phyloP scores from a whole-genome alignment of 495 filamentous ascomycete species.

The Rhypophila decipiens region DNA sequence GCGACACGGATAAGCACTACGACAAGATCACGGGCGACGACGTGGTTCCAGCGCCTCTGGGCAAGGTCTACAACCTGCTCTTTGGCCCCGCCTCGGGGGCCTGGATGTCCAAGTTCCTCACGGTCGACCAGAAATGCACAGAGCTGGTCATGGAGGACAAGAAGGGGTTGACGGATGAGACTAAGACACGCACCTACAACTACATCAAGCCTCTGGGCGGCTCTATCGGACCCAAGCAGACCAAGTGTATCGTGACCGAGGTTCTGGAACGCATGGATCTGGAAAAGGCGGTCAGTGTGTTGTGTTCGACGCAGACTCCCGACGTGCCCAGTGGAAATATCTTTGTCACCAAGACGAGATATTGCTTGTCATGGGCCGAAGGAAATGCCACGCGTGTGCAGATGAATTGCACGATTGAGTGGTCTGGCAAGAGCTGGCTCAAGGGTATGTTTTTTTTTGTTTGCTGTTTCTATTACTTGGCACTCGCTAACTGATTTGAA shows the following conservation, averaged over 20 bases:
- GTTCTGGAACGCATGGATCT: conserved; percentile 75
- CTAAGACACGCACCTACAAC: conserved; percentile 65
- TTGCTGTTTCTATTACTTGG: not conserved
- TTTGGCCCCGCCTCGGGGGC: conserved; percentile 73
- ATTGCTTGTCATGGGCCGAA: conserved; percentile 87
- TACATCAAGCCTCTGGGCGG: conserved; percentile 89
- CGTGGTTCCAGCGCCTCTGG: conserved; percentile 76
- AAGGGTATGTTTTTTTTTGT: conserved; percentile 57
- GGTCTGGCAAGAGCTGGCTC: conserved; percentile 96
- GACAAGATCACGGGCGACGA: conserved; percentile 83
- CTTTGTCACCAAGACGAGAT: conserved; percentile 86
- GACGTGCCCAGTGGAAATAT: conserved; percentile 94
- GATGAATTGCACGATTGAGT: conserved; percentile 85
- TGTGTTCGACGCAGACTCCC: conserved; percentile 77
- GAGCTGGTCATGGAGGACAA: conserved; percentile 83
- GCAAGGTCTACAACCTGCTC: conserved; percentile 81
- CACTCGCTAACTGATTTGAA: conserved; percentile 11
- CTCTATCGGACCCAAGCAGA: conserved; percentile 86
- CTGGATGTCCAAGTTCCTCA: conserved; percentile 79
- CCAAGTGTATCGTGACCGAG: conserved; percentile 87
- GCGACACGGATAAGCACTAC: conserved; percentile 69
- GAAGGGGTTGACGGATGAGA: conserved; percentile 65
- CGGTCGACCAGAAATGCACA: conserved; percentile 79
- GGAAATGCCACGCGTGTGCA: conserved; percentile 76
- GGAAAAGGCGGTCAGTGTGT: conserved; percentile 77